These are phyloP conservation scores for Helicocarpus griseus DNA, from an alignment of 2,329 filamentous ascomycete genomes.

Conservation along the genomic window DNA sequence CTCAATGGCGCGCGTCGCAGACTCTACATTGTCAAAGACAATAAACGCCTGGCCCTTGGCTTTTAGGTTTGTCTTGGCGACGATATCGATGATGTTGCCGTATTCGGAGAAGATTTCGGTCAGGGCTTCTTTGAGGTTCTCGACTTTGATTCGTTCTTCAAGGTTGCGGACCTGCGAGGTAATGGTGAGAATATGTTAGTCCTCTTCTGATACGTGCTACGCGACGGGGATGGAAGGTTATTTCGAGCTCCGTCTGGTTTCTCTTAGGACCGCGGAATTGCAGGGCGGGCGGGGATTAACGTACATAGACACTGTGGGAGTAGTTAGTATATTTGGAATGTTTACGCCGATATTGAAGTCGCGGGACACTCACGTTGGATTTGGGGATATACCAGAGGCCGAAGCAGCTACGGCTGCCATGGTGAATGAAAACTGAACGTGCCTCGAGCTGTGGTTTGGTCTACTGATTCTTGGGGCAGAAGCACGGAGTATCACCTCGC, in stretches of 20 bases:
- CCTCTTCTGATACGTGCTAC: background rate
- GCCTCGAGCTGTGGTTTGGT: background rate
- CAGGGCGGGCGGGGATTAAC: slow-evolving; percentile 11
- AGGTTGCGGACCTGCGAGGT: slow-evolving; percentile 59
- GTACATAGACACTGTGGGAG: slow-evolving; percentile 31
- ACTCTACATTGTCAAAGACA: slow-evolving; percentile 73
- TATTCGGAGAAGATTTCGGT: slow-evolving; percentile 77
- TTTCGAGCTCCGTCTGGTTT: background rate
- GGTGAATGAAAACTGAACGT: slow-evolving; percentile 9
- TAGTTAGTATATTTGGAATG: slow-evolving; percentile 4
- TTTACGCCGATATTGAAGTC: background rate
- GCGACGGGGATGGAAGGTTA: background rate
- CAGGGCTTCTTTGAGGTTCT: slow-evolving; percentile 63
- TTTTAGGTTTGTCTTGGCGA: slow-evolving; percentile 81
- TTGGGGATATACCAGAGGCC: slow-evolving; percentile 24
- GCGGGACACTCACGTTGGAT: slow-evolving; percentile 28
- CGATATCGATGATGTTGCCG: slow-evolving; percentile 72
- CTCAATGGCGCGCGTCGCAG: slow-evolving; percentile 72
- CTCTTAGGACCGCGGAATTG: background rate
- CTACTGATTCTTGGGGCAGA: background rate
- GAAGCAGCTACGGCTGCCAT: slow-evolving; percentile 29
- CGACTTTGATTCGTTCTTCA: slow-evolving; percentile 81
- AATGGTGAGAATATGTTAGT: background rate
- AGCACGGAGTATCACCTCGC: background rate
- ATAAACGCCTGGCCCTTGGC: slow-evolving; percentile 94